Evolutionary conservation across 169 alveolate species (phyloP), one percentile per base, ranked within the genome.

Genomic region (Theileria orientalis): DNA sequence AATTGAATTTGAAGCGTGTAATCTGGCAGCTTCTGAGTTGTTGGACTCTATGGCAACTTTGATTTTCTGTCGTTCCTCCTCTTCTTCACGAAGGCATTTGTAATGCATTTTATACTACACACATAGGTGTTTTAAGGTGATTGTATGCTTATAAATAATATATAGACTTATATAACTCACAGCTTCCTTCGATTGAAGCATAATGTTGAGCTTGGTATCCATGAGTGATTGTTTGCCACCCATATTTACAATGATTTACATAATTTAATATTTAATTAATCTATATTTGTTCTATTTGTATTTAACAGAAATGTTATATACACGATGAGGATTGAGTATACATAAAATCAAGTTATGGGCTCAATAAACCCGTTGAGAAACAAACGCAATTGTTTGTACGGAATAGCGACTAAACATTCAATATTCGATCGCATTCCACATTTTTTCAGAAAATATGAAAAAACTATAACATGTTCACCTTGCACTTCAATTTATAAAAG

Each of bases 141-240:
- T 37, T n/a, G n/a, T 37, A 37, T 37, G 44, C 16, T 19, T 6
- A 6, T 27, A 13, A 5, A 7, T 7, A 19, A 23, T 27, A 33
- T 60, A 9, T 37, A 9, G 9, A 7, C 5, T 5, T 37, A 37
- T 7, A 37, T 7, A 37, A 7, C 44, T 37, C 9, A 79, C 87
- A 61, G 56, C 87, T 70, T 79, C 87, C 23, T 84, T 27, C 14
- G 87, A 70, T 21, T 79, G 87, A 9, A 79, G 87, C 13, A 63
- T 63, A 33, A 79, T 85, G 83, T 79, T 71, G 67, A 71, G 40
- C 47, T 74, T 69, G 30, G 87, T 79, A 19, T 74, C 52, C 78
- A 79, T 51, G 44, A 71, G 63, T 7, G 87, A 79, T 44, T 71
- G 87, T 2, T 35, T 21, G 57, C 54, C 70, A 35, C 87, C 87